phyloP scores from a whole-genome alignment of 495 filamentous ascomycete genomes.

The Geopyxis carbonaria region DNA sequence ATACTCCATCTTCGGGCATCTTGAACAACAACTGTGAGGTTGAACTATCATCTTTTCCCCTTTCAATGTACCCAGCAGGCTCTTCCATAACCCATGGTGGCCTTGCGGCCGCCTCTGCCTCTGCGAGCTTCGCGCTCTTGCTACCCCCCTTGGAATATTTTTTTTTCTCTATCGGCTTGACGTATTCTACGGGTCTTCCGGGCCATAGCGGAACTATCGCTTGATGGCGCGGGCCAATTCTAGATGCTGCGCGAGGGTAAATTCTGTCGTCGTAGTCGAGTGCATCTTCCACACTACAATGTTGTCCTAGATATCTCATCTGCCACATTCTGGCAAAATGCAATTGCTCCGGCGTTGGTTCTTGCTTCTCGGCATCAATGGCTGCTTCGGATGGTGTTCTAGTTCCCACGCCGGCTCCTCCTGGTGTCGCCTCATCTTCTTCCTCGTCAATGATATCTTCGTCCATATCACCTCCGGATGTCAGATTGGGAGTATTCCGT shows the following conservation, averaged over 20 bases:
- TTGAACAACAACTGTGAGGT: conserved; percentile 43
- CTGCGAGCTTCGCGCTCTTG: conserved; percentile 67
- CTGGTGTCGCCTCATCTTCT: conserved; percentile 46
- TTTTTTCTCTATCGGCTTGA: conserved; percentile 79
- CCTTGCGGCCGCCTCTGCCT: conserved; percentile 61
- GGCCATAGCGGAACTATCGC: conserved; percentile 70
- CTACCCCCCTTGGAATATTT: conserved; percentile 47
- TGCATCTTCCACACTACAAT: conserved; percentile 90
- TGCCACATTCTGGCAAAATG: conserved; percentile 89
- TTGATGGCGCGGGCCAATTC: conserved; percentile 81
- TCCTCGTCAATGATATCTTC: conserved; percentile 62
- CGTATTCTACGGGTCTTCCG: conserved; percentile 68
- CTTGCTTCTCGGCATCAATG: conserved; percentile 37
- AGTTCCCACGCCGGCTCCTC: conserved; percentile 33
- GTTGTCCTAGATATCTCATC: conserved; percentile 86
- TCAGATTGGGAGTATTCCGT: conserved; percentile 59
- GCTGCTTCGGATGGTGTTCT: conserved; percentile 33
- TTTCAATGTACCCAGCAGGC: conserved; percentile 63
- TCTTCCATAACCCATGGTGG: conserved; percentile 91
- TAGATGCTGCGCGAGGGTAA: conserved; percentile 86
- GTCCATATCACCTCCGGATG: conserved; percentile 42
- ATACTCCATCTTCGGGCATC: conserved; percentile 30
- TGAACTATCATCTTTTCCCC: conserved; percentile 54
- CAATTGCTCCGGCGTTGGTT: conserved; percentile 66
- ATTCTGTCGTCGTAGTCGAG: conserved; percentile 96